Conservation (phyloP, 768 basidiomycete genomes). For the Hericium rajendrae region DNA sequence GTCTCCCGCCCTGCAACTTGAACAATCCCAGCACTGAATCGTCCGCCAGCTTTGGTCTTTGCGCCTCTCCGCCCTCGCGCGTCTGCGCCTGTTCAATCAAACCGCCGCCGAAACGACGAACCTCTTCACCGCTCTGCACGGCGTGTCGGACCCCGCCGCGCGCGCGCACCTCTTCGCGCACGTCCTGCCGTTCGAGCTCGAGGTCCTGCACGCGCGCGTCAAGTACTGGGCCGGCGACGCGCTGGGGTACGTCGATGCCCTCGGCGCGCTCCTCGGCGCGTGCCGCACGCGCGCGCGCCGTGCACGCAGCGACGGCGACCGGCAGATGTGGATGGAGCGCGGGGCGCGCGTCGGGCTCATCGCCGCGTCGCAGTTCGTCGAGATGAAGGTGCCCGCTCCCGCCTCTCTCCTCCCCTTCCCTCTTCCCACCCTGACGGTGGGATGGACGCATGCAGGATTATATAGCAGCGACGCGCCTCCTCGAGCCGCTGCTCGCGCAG, state of each 20-base stretch:
- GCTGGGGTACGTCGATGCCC: conserved; percentile 70
- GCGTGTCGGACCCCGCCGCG: conserved; percentile 41
- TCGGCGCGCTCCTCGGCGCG: conserved; percentile 49
- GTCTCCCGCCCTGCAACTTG: neutral
- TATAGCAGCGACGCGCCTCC: conserved; percentile 53
- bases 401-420: neutral
- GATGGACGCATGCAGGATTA: conserved; percentile 40
- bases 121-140: conserved; percentile 61
- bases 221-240: conserved; percentile 79
- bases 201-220: conserved; percentile 62
- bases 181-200: conserved; percentile 46
- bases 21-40: too few species aligned
- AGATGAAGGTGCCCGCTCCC: conserved; percentile 57
- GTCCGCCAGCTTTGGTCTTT: too few species aligned
- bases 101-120: conserved; percentile 78
- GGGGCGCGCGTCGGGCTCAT: conserved; percentile 68
- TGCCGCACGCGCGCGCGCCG: conserved; percentile 41
- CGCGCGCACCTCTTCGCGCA: conserved; percentile 52
- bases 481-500: conserved; percentile 51
- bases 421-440: neutral
- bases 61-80: conserved; percentile 67
- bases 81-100: conserved; percentile 79
- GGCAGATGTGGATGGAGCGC: conserved; percentile 74
- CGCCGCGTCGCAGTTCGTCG: conserved; percentile 71
- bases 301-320: conserved; percentile 21